A percentile compares a stretch with the other conserved stretches of the same genome.
phyloP scores from a whole-genome alignment of 2,329 filamentous ascomycete genomes.

The Fusarium devonianum region DNA sequence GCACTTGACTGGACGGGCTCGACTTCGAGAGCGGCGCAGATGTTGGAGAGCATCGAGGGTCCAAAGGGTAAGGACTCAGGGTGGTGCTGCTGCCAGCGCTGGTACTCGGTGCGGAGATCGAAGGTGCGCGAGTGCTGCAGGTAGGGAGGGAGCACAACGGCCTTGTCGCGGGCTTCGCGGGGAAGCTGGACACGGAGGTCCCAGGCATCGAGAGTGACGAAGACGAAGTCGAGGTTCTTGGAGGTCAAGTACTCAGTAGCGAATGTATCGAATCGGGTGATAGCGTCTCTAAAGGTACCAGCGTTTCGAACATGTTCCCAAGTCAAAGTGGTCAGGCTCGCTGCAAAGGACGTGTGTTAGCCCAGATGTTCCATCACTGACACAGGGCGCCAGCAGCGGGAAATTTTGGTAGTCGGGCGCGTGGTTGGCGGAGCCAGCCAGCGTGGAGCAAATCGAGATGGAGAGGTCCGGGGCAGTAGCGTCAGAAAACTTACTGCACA shows the following conservation, averaged over 20 bases:
- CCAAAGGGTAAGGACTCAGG: slow-evolving; percentile 97
- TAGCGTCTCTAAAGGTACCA: slow-evolving; percentile 95
- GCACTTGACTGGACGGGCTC: slow-evolving; percentile 97
- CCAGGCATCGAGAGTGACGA: slow-evolving; percentile 98
- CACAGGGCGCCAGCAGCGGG: slow-evolving; percentile 1
- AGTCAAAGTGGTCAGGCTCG: slow-evolving; percentile 94
- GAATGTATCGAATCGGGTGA: slow-evolving; percentile 93
- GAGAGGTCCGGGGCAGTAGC: slow-evolving; percentile 30
- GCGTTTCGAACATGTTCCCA: slow-evolving; percentile 99
- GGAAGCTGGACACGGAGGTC: slow-evolving; percentile 97
- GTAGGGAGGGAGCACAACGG: slow-evolving; percentile 94
- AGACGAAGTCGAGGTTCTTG: slow-evolving; percentile 95
- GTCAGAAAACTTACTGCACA: slow-evolving; percentile 83
- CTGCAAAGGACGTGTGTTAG: slow-evolving; percentile 56
- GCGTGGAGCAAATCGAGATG: slow-evolving; percentile 31
- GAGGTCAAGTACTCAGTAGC: slow-evolving; percentile 88
- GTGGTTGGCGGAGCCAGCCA: slow-evolving; percentile 25
- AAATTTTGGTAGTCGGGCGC: slow-evolving; percentile 18
- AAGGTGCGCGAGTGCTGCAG: slow-evolving; percentile 98
- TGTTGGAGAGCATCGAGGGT: slow-evolving; percentile 93
- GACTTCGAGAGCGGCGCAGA: slow-evolving; percentile 96
- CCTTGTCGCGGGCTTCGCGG: slow-evolving; percentile 96
- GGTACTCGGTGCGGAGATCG: slow-evolving; percentile 95
- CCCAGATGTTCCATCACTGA: slow-evolving; percentile 12
- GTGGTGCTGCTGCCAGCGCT: slow-evolving; percentile 98